phyloP scores from a whole-genome alignment of 2,329 filamentous ascomycete species.

The Daldinia eschscholtzii region DNA sequence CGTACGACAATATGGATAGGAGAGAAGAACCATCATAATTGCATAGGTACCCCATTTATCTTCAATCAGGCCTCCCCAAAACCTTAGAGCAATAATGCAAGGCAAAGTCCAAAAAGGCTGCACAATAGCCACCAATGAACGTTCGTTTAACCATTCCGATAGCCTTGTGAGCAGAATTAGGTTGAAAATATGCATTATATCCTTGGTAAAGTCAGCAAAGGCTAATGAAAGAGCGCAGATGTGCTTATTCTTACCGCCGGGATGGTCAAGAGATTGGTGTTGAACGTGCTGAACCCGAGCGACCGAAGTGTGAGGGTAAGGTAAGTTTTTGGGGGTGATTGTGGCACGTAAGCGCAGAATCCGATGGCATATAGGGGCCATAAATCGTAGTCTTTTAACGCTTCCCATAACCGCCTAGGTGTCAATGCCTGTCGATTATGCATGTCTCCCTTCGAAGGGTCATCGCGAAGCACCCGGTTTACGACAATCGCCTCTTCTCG shows the following conservation, averaged over 20 bases:
- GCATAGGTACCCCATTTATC: constrained; percentile 66
- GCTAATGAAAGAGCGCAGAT: constrained; percentile 44
- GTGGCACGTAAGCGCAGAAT: constrained; percentile 63
- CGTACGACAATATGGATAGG: constrained; percentile 66
- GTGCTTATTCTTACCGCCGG: constrained; percentile 55
- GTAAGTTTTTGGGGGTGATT: constrained; percentile 61
- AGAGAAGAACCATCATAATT: constrained; percentile 62
- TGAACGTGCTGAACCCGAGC: constrained; percentile 66
- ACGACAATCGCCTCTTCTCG: constrained; percentile 69
- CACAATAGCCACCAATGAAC: constrained; percentile 60
- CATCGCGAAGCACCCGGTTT: constrained; percentile 68
- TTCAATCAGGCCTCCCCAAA: constrained; percentile 58
- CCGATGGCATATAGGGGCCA: constrained; percentile 68
- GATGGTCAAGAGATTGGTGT: constrained; percentile 70
- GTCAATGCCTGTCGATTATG: constrained; percentile 69
- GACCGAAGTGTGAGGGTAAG: constrained; percentile 65
- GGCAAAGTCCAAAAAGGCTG: constrained; percentile 68
- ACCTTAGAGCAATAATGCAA: constrained; percentile 63
- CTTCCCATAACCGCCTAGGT: constrained; percentile 61
- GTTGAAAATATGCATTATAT: constrained; percentile 63
- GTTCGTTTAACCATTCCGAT: constrained; percentile 64
- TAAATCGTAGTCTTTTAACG: constrained; percentile 66
- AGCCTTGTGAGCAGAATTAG: constrained; percentile 65
- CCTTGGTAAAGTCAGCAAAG: constrained; percentile 55
- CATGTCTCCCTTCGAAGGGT: constrained; percentile 70